Base-by-base conservation (phyloP, 305 asterid species). In the Nicotiana rustica region DNA sequence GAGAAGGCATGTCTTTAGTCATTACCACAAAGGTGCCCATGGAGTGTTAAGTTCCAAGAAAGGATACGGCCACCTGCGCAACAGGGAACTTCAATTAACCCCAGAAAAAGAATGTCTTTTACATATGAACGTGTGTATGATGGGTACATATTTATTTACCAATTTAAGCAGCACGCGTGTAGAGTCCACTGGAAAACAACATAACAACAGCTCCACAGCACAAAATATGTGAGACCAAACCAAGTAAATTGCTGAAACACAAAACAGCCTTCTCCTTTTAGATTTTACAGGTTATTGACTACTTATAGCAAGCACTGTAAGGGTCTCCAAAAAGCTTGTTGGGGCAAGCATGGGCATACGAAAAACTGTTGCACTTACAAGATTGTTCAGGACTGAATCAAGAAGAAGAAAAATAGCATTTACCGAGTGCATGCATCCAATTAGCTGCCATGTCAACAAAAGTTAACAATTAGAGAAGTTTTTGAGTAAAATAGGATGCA, bases 51-150 rank as follows among this genome's bases (percentile, higher is more conserved):
- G 99, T 57, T 94, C 97, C 67, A 95, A 92, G 90, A 95, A 95
- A 77, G 99, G 99, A 85, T 95, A 94, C 19, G 99, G 98, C 99
- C 99, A 95, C 99, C 98, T 95, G 92, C 86, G 83, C 29, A 56
- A 81, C 44, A 84, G 10, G 12, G 31, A 10, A 57, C 49, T 35
- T 57, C 15, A n/a, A 49, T 57, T 29, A 61, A 59, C 49, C 82
- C 21, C 18, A 25, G 0, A 55, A 62, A 57, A 49, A n/a, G 13
- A 59, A 47, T 29, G 44, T 18, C 12, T 52, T 75, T 49, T 25
- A 52, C 47, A 29, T 10, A 52, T 25, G n/a, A 55, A 76, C 0
- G 1, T 5, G 18, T 10, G 13, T 4, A 61, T 65, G 19, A 21
- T 35, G 68, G 77, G 21, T 4, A 31, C 19, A 66, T 17, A 35